These are phyloP conservation scores for Balamuthia mandrillaris DNA, from an alignment of 208 protist genomes.

Conservation along the genomic window DNA sequence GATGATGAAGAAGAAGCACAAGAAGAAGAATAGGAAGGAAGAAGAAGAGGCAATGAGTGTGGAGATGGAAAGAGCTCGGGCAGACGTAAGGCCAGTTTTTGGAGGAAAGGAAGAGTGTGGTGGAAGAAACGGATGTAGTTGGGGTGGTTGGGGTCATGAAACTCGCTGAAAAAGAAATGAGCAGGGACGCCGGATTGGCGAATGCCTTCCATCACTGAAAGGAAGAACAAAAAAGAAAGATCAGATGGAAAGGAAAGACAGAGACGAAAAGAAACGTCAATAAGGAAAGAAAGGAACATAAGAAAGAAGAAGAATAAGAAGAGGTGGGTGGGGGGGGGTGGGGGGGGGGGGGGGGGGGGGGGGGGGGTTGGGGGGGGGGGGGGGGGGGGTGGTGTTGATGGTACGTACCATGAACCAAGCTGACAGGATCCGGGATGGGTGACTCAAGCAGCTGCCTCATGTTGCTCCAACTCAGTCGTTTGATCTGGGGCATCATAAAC, in stretches of 20 bases:
- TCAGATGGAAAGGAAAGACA: background rate
- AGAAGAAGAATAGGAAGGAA: background rate
- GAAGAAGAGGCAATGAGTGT: conserved; percentile 2
- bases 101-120: conserved; percentile 25
- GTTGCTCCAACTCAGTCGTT: too few relatives aligned
- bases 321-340: too few relatives aligned
- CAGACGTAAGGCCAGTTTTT: conserved; percentile 24
- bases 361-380: too few relatives aligned
- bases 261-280: background rate
- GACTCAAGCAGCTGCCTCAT: too few relatives aligned
- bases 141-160: background rate
- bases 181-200: background rate
- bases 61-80: conserved; percentile 24
- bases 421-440: too few relatives aligned
- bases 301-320: too few relatives aligned
- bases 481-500: too few relatives aligned
- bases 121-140: conserved; percentile 22
- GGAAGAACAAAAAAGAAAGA: background rate
- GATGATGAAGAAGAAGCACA: background rate
- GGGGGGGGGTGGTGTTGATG: too few relatives aligned
- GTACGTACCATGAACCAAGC: too few relatives aligned
- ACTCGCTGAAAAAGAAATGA: background rate
- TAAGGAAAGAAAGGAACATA: too few relatives aligned
- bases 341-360: too few relatives aligned
- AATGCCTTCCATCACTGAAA: background rate